Conservation (phyloP, 139 green algal genomes). For the Marvania coccoides region DNA sequence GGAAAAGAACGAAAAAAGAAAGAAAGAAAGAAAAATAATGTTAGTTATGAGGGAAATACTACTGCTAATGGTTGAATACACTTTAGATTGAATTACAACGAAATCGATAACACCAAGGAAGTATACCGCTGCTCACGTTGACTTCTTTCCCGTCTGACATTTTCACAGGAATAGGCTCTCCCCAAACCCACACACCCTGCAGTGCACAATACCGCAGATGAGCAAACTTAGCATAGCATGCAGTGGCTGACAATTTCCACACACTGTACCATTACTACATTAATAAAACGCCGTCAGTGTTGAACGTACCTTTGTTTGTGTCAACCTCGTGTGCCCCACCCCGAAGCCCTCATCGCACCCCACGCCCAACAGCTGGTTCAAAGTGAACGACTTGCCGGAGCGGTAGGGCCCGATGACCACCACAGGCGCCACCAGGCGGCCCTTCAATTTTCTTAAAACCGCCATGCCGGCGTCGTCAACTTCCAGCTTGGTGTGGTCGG, state of each 20-base stretch:
- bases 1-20: not conserved
- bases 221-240: too few species aligned
- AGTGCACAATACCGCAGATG: too few species aligned
- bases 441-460: slow-evolving; percentile 45
- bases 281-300: too few species aligned
- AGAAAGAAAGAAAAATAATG: not conserved
- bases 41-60: too few species aligned
- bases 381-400: slow-evolving; percentile 80
- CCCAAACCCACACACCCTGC: slow-evolving; percentile 91
- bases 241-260: too few species aligned
- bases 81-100: too few species aligned
- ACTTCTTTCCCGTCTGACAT: slow-evolving; percentile 3
- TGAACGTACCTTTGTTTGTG: slow-evolving; percentile 95
- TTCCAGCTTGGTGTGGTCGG: slow-evolving; percentile 53
- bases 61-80: too few species aligned
- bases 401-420: slow-evolving; percentile 90
- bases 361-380: slow-evolving; percentile 88
- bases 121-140: slow-evolving; percentile 1
- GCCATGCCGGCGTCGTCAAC: slow-evolving; percentile 59
- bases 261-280: too few species aligned
- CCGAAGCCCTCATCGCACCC: slow-evolving; percentile 82
- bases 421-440: slow-evolving; percentile 53
- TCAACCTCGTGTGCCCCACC: slow-evolving; percentile 83
- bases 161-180: slow-evolving; percentile 43
- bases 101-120: too few species aligned